Base-by-base conservation (phyloP, 495 filamentous ascomycete genomes). In the Podospora fimiseda region DNA sequence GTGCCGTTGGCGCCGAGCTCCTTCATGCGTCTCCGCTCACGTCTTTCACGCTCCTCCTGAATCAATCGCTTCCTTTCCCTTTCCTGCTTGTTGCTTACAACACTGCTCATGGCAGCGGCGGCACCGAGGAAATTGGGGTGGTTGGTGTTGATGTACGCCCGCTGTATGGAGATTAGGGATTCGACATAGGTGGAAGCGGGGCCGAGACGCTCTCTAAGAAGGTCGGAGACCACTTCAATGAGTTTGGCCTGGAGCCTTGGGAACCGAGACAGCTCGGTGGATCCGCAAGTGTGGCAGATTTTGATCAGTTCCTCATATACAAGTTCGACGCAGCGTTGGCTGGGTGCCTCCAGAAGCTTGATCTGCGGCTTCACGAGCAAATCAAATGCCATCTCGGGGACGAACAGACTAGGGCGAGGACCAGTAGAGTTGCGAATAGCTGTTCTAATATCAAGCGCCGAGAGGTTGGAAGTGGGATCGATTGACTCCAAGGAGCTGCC, bases 261-360 rank as follows among this genome's bases (percentile, higher is more conserved):
- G 65, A 94, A 99, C 42, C 93, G 78, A 43, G 88, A 79, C 14
- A 96, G 81, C 67, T 99, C 93, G 20, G 87, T 92, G 3, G 89
- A 96, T 43, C 94, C 94, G 73, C 93, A 99, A 1, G 93, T 99
- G 67, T 99, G 93, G 67, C 93, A 94, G 50, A 99, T 96, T 69
- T 99, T 99, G 71, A 99, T 99, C 9, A 99, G 80, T 66, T 99
- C 93, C 65, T 99, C 93, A 64, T 99, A 99, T 0, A 99, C 93
- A 16, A 97, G 77, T 69, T 99, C 94, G 22, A 99, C 93, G 61
- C 93, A 99, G 57, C 93, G 80, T 63, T 99, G 94, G 57, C 89
- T 91, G 7, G 93, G 93, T n/a, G 89, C 79, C 67, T 97, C 94
- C 2, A 99, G 76, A 39, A 99, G 79, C 68, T 96, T 95, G 66